Evolutionary conservation across 1,284 basidiomycete species (phyloP), one percentile per base, ranked within the genome.

Genomic region (Mycosarcoma maydis): DNA sequence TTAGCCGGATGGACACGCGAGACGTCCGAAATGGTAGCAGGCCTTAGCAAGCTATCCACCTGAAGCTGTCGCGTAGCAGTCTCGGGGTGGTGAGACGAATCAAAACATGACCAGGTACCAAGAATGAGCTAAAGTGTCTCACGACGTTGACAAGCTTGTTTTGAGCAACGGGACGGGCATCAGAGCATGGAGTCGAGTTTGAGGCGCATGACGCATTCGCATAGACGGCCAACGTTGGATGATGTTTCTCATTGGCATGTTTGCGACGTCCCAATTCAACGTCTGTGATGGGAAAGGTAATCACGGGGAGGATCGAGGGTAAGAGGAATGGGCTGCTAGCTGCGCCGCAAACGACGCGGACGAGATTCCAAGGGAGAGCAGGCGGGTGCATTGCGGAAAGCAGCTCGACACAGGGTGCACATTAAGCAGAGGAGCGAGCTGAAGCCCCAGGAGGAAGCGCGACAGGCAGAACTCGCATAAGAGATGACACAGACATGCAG

Each of bases 231-330:
- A 50, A 61, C 49, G 65, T 68, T 68, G 65, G 54, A 34, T 49
- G 49, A 68, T 41, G 42, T 57, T 51, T 57, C 58, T 53, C 65
- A 20, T 29, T 53, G 65, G 65, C 58, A 68, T 68, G 65, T 68
- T 54, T 50, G 50, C 19, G 26, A 20, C 26, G 42, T 33, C 37
- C 29, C 40, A 44, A 29, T 37, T 39, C 9, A 5, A 24, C 16
- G 22, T 27, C 26, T 30, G 19, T 22, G 30, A 40, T 11, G 23
- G 13, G 42, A 32, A 19, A 7, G 29, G n/a, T 39, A 50, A 36
- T 17, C 20, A 32, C 36, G 37, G 50, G 37, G 27, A 45, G 40
- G 11, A 19, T 9, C 22, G 36, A 13, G 6, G 38, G 17, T 30
- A 32, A 26, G 27, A 14, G 43, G 39, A 20, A 41, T 24, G 42